Evolutionary conservation across 257 asterid species (phyloP).

Genomic region (Solanum ahanhuiri): DNA sequence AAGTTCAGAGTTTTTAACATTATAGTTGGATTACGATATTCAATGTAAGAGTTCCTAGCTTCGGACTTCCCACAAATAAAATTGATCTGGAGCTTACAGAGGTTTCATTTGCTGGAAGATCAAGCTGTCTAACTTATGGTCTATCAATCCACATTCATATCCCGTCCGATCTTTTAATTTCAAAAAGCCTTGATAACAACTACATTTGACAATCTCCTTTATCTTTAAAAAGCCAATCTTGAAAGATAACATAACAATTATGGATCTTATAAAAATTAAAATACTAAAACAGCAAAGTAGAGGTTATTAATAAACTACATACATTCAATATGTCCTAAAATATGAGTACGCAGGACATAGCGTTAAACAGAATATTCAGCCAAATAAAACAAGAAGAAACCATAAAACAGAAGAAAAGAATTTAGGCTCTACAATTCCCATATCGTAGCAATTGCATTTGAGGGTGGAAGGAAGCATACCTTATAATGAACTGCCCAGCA

Average conservation of each 20-base stretch:
- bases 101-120: not conserved
- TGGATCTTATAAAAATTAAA: not conserved
- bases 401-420: not conserved
- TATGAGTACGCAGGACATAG: not conserved
- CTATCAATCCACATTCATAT: not conserved
- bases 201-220: not conserved
- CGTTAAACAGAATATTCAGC: not conserved
- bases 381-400: not conserved
- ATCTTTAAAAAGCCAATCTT: not conserved
- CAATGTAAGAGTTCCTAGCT: not conserved
- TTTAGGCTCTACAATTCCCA: not conserved
- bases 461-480: conserved; percentile 25
- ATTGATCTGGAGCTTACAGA: not conserved
- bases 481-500: conserved; percentile 79
- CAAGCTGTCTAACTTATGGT: not conserved
- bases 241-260: not conserved
- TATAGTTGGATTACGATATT: not conserved
- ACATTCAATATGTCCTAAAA: not conserved
- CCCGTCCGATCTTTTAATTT: not conserved
- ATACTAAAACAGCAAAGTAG: not conserved
- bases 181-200: not conserved
- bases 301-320: not conserved
- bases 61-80: not conserved
- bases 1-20: not conserved
- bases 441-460: not conserved